These are phyloP conservation scores for Ceratocystis ficicola DNA, from an alignment of 2,329 filamentous ascomycete genomes.

Conservation along the genomic window DNA sequence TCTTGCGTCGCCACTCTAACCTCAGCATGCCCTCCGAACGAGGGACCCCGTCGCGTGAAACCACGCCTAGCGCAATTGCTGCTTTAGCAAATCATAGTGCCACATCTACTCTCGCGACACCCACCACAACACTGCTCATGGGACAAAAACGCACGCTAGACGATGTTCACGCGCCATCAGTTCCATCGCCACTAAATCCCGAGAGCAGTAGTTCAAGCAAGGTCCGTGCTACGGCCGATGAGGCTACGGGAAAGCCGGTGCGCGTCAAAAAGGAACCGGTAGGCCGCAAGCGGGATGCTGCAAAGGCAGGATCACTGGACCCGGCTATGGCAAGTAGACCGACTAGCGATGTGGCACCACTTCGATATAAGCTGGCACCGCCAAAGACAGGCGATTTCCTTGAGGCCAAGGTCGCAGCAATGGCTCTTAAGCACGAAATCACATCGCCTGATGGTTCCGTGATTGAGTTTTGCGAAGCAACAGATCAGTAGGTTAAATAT, in stretches of 20 bases:
- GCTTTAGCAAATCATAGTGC: neutral
- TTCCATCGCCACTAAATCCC: slow-evolving; percentile 64
- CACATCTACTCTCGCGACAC: neutral
- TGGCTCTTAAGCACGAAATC: slow-evolving; percentile 45
- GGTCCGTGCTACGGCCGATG: slow-evolving; percentile 35
- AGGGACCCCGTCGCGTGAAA: slow-evolving; percentile 18
- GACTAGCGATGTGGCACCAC: slow-evolving; percentile 37
- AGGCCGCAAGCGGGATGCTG: slow-evolving; percentile 52
- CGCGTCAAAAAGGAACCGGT: slow-evolving; percentile 53
- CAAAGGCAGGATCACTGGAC: slow-evolving; percentile 41
- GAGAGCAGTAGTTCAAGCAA: slow-evolving; percentile 32
- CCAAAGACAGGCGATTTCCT: slow-evolving; percentile 52
- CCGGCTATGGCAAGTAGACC: slow-evolving; percentile 37
- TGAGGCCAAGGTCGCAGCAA: slow-evolving; percentile 43
- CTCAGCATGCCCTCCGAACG: slow-evolving; percentile 12
- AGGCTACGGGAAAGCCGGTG: slow-evolving; percentile 36
- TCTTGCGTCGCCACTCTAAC: neutral
- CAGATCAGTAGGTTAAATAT: slow-evolving; percentile 44
- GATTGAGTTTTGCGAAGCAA: slow-evolving; percentile 50
- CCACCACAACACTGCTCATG: slow-evolving; percentile 37
- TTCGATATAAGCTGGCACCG: slow-evolving; percentile 52
- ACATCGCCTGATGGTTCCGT: slow-evolving; percentile 38
- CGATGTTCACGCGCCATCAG: slow-evolving; percentile 56
- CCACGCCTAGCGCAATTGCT: slow-evolving; percentile 5
- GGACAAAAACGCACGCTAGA: slow-evolving; percentile 56